These are phyloP conservation scores for Nakazawaea siamensis DNA, from an alignment of 805 yeast species.

Conservation along the genomic window DNA sequence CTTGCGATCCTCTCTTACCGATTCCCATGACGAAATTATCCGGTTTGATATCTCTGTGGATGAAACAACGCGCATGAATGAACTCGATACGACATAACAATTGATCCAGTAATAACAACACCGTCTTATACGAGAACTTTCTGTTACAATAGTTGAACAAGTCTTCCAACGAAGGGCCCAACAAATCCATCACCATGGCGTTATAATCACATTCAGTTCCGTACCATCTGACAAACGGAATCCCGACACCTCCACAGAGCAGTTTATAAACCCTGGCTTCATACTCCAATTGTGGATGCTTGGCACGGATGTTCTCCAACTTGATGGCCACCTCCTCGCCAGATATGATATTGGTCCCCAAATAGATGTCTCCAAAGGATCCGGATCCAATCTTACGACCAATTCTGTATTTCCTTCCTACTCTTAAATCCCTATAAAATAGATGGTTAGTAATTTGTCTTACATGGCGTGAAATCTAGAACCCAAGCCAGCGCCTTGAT, in stretches of 20 bases:
- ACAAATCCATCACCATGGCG: slow-evolving; percentile 92
- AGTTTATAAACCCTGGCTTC: slow-evolving; percentile 95
- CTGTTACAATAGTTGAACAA: slow-evolving; percentile 93
- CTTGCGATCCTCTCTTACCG: slow-evolving; percentile 91
- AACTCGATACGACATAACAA: slow-evolving; percentile 90
- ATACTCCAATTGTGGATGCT: slow-evolving; percentile 94
- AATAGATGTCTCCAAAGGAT: slow-evolving; percentile 93
- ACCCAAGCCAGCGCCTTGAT: too few relatives aligned
- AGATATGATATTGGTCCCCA: slow-evolving; percentile 86
- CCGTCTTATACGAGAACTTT: slow-evolving; percentile 89
- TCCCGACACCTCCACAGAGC: slow-evolving; percentile 92
- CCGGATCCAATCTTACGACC: slow-evolving; percentile 97
- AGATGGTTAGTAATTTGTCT: not conserved
- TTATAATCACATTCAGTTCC: slow-evolving; percentile 95
- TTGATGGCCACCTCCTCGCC: slow-evolving; percentile 98
- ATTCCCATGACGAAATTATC: slow-evolving; percentile 84
- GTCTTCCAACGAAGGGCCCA: slow-evolving; percentile 95
- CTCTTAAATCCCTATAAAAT: slow-evolving; percentile 57
- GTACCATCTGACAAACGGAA: slow-evolving; percentile 94
- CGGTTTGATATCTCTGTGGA: slow-evolving; percentile 79
- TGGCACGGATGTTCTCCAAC: slow-evolving; percentile 80
- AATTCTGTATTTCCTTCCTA: slow-evolving; percentile 89
- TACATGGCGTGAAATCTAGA: too few relatives aligned
- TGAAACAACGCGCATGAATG: slow-evolving; percentile 89
- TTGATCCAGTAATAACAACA: slow-evolving; percentile 87